Percentiles rank a stretch among this genome's conserved stretches.
Evolutionary conservation across 305 asterid genomes (phyloP).

Genomic region (Rubia peregrina): DNA sequence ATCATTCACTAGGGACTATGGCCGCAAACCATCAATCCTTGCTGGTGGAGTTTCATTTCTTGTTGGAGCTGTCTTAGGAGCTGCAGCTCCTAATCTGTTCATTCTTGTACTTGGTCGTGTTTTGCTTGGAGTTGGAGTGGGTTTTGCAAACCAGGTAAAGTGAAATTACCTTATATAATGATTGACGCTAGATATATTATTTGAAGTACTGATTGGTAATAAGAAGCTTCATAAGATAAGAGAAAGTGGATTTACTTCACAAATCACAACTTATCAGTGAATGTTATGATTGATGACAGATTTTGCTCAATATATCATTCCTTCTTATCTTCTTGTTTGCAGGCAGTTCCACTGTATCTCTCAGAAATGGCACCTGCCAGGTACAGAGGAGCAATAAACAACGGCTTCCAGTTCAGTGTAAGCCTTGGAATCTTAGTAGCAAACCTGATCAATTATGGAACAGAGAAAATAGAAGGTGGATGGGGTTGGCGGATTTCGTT

Average conservation of each 20-base stretch:
- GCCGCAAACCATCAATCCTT: conserved; percentile 46
- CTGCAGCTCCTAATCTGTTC: conserved; percentile 45
- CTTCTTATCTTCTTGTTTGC: conserved; percentile 18
- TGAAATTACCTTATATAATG: neutral
- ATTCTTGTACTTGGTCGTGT: conserved; percentile 55
- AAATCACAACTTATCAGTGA: too few relatives aligned
- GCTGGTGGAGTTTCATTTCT: conserved; percentile 50
- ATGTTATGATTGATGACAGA: neutral
- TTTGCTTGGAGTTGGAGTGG: conserved; percentile 74
- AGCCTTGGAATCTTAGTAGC: conserved; percentile 33
- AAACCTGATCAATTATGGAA: conserved; percentile 36
- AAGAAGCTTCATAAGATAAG: too few relatives aligned
- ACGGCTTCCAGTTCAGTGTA: conserved; percentile 35
- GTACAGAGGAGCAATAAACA: conserved; percentile 47
- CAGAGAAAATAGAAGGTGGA: conserved; percentile 31
- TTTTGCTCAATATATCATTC: neutral
- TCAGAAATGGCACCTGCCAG: conserved; percentile 59
- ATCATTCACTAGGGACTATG: conserved; percentile 37
- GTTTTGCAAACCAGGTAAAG: conserved; percentile 73
- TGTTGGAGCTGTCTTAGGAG: conserved; percentile 52
- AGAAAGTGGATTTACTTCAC: too few relatives aligned
- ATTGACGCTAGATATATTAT: neutral
- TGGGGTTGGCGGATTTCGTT: conserved; percentile 62
- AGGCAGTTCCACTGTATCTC: conserved; percentile 55
- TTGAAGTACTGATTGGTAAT: neutral